Conservation (phyloP, 148 eudicot species). For the Amaranthus palmeri region DNA sequence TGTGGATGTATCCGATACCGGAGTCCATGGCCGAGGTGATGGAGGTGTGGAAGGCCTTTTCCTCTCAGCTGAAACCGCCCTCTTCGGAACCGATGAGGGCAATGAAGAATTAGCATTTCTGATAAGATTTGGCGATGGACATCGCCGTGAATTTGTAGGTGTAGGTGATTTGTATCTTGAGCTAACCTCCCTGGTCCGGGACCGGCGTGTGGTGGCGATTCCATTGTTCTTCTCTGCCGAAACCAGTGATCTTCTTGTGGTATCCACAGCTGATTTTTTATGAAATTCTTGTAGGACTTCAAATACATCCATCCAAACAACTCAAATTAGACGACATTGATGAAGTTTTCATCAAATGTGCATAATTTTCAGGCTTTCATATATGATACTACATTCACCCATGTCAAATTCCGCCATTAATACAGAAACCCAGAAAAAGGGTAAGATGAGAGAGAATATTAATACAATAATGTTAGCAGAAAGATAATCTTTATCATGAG, state of each 20-base stretch:
- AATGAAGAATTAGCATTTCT: slow-evolving; percentile 42
- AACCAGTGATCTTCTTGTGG: slow-evolving; percentile 42
- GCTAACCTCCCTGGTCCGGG: slow-evolving; percentile 62
- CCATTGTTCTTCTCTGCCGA: slow-evolving; percentile 62
- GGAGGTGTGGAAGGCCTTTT: slow-evolving; percentile 72
- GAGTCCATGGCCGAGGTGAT: slow-evolving; percentile 65
- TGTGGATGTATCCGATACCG: slow-evolving; percentile 51
- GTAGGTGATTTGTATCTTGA: slow-evolving; percentile 78
- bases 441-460: slow-evolving; percentile 35
- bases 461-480: slow-evolving; percentile 24
- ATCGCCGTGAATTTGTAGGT: slow-evolving; percentile 47
- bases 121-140: slow-evolving; percentile 54
- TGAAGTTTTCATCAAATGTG: slow-evolving; percentile 25
- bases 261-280: slow-evolving; percentile 49
- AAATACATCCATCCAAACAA: slow-evolving; percentile 75
- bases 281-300: slow-evolving; percentile 48
- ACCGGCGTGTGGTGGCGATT: slow-evolving; percentile 30
- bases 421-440: slow-evolving; percentile 22
- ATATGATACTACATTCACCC: slow-evolving; percentile 17
- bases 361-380: slow-evolving; percentile 31
- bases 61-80: slow-evolving; percentile 83
- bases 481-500: slow-evolving; percentile 51
- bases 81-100: slow-evolving; percentile 42
- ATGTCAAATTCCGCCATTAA: slow-evolving; percentile 63
- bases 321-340: slow-evolving; percentile 49